These are phyloP conservation scores for Davidsoniella australis DNA, from an alignment of 2,329 filamentous ascomycete genomes.

Conservation along the genomic window DNA sequence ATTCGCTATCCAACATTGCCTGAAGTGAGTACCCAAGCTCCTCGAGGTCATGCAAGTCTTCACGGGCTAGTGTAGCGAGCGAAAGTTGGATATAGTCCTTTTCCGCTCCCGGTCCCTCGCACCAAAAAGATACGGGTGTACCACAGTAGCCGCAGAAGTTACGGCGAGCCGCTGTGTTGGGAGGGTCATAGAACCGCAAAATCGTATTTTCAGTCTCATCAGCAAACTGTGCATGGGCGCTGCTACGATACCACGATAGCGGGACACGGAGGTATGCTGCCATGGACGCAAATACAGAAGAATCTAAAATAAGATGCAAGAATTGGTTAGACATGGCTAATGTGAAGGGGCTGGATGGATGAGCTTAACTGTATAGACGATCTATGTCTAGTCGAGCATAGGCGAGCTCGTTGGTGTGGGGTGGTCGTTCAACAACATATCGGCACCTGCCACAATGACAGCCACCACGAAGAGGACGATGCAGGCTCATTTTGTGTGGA, in stretches of 20 bases:
- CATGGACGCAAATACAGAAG: conserved; percentile 52
- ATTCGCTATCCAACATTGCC: conserved; percentile 9
- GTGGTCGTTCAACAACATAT: conserved; percentile 58
- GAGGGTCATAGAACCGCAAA: conserved; percentile 47
- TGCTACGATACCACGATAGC: conserved; percentile 61
- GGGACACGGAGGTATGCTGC: conserved; percentile 73
- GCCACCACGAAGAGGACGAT: conserved; percentile 35
- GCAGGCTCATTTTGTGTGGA: too few species aligned
- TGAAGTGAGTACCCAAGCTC: conserved; percentile 54
- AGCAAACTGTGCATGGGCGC: conserved; percentile 56
- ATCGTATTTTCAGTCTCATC: conserved; percentile 58
- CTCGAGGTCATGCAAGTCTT: conserved; percentile 56
- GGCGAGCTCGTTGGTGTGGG: conserved; percentile 35
- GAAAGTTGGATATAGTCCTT: conserved; percentile 67
- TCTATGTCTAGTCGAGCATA: conserved; percentile 62
- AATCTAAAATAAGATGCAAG: conserved; percentile 26
- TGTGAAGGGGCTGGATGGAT: neutral
- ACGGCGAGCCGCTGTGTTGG: conserved; percentile 42
- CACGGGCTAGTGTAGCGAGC: conserved; percentile 55
- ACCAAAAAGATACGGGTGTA: conserved; percentile 71
- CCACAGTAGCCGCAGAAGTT: conserved; percentile 89
- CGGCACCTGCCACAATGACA: conserved; percentile 78
- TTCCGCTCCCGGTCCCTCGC: conserved; percentile 51
- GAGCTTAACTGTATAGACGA: conserved; percentile 41
- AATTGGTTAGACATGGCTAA: neutral